Base-by-base conservation (phyloP, 495 filamentous ascomycete genomes). In the Penicillium diatomitis region DNA sequence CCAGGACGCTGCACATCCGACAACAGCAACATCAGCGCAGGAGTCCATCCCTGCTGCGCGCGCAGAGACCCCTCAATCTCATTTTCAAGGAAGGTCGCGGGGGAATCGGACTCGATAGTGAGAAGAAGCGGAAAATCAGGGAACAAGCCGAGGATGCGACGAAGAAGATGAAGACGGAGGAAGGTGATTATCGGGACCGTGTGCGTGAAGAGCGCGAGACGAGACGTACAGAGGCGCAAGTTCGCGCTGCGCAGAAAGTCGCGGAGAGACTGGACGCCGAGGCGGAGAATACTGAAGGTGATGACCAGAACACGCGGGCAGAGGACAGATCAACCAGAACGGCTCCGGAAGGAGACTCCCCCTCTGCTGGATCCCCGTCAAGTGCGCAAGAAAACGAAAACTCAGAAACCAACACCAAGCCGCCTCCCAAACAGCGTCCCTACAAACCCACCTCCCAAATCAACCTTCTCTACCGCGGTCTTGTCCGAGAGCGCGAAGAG, bases 61-160 rank as follows among this genome's bases (percentile, higher is more conserved):
- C 38, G 67, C 76, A 6, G 84, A 90, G 62, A n/a, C 88, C 88
- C 0, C 73, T 95, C 11, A 66, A 75, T 8, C 64, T 94, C 3
- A 62, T 69, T 11, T 68, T 90, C 52, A 95, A 94, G 60, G 85
- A 90, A 34, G 86, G 84, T 53, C 73, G 86, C 11, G 82, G 82
- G n/a, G 92, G 92, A 0, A 91, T 98, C 49, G 92, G 92, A 0
- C 63, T 90, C 48, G 86, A 89, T 47, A 81, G 72, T 28, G 87
- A 94, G 66, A 79, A 82, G 62, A 96, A 94, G 71, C 70, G 88
- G 41, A 90, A 88, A 62, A 71, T 95, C 29, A 66, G 76, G 8
- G 88, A 90, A 65, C 80, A 79, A 43, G 73, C 67, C 0, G 76
- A 71, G 52, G 74, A 74, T 38, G 61, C 69, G 0, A 79, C 76